These are phyloP conservation scores for Globisporangium uncinulatum DNA, from an alignment of 352 stramenopile genomes.

Conservation along the genomic window DNA sequence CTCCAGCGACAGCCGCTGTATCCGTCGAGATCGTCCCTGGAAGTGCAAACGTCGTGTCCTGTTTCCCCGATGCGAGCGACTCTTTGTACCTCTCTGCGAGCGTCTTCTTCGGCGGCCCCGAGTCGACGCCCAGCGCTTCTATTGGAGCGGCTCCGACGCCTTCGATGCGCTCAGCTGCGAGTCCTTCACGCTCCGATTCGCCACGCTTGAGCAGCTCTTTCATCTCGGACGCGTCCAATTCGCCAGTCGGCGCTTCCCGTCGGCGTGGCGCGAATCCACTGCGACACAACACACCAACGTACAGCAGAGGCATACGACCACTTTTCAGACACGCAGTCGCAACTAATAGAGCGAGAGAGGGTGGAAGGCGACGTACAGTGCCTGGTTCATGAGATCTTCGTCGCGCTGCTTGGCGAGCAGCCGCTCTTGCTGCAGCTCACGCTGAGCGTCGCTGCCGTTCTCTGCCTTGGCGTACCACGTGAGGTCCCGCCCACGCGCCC, in stretches of 20 bases:
- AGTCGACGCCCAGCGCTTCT: constrained; percentile 31
- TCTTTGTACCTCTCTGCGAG: constrained; percentile 71
- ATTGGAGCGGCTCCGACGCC: constrained; percentile 75
- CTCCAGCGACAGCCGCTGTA: not conserved
- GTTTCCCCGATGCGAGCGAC: constrained; percentile 35
- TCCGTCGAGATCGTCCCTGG: constrained; percentile 27
- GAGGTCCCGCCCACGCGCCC: constrained; percentile 89
- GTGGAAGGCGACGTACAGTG: constrained; percentile 45
- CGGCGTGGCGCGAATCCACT: constrained; percentile 65
- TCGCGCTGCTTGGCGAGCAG: constrained; percentile 74
- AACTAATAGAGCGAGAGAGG: not conserved
- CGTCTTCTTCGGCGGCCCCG: constrained; percentile 49
- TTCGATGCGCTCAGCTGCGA: constrained; percentile 78
- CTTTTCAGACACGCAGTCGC: not conserved
- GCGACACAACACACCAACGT: not conserved
- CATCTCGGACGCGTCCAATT: constrained; percentile 72
- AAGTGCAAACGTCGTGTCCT: constrained; percentile 60
- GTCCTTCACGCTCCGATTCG: constrained; percentile 56
- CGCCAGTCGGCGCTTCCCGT: constrained; percentile 32
- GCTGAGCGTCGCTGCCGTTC: constrained; percentile 33
- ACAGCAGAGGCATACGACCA: not conserved
- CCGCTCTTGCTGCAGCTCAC: constrained; percentile 58
- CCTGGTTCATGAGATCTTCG: constrained; percentile 88
- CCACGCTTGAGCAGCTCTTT: constrained; percentile 84
- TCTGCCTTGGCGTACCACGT: constrained; percentile 83